phyloP scores from a whole-genome alignment of 2,329 filamentous ascomycete genomes.

The Blastomyces silverae region DNA sequence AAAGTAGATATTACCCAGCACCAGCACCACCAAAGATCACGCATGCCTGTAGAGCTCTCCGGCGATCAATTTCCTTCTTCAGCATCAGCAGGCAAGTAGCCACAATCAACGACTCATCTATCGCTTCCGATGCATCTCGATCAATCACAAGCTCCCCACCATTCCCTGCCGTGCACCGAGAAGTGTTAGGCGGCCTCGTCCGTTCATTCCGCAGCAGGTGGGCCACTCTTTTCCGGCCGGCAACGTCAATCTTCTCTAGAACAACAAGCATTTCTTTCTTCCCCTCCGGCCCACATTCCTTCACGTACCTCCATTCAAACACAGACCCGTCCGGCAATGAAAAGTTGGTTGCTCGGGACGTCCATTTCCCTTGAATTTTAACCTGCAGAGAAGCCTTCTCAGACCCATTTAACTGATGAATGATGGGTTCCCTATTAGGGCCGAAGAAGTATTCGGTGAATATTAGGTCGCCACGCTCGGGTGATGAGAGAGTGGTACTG shows the following conservation, averaged over 20 bases:
- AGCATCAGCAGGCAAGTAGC: constrained; percentile 56
- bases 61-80: constrained; percentile 58
- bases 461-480: constrained; percentile 35
- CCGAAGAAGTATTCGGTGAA: constrained; percentile 55
- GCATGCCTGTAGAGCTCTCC: constrained; percentile 48
- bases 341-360: constrained; percentile 46
- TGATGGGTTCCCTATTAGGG: constrained; percentile 46
- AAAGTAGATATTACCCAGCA: not conserved
- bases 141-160: constrained; percentile 49
- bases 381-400: constrained; percentile 24
- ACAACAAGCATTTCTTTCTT: constrained; percentile 28
- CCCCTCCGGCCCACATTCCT: constrained; percentile 26
- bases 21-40: constrained; percentile 21
- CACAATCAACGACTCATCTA: constrained; percentile 48
- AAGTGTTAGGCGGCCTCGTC: constrained; percentile 37
- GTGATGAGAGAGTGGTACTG: constrained; percentile 43
- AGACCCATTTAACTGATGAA: constrained; percentile 34
- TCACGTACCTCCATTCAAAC: constrained; percentile 54
- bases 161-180: constrained; percentile 36
- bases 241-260: constrained; percentile 21
- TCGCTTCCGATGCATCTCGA: constrained; percentile 30
- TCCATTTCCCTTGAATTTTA: constrained; percentile 37
- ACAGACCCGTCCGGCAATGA: constrained; percentile 43
- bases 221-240: constrained; percentile 29
- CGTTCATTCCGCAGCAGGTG: constrained; percentile 37